A percentile compares a stretch with the other conserved stretches of the same genome.
Conservation (phyloP, 2,329 filamentous ascomycete species). For the Zymoseptoria passerinii region DNA sequence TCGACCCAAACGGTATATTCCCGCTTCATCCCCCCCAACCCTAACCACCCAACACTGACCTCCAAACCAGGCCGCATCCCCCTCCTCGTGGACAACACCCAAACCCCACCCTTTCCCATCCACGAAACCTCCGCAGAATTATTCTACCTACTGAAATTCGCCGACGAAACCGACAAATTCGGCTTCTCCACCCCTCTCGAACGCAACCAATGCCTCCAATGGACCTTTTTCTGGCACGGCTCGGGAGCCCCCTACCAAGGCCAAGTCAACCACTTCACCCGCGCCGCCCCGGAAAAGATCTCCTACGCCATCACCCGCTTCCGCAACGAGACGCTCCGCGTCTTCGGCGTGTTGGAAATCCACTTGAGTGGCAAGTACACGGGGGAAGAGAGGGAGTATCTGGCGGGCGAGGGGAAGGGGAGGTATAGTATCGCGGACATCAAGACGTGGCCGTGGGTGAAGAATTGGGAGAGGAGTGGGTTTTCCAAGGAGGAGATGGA, state of each 20-base stretch:
- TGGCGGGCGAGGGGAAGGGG: conserved; percentile 47
- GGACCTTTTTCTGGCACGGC: conserved; percentile 49
- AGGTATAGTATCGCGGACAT: conserved; percentile 49
- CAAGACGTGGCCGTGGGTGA: conserved; percentile 45
- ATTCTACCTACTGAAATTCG: conserved; percentile 44
- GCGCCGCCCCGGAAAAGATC: conserved; percentile 39
- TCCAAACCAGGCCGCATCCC: conserved; percentile 37
- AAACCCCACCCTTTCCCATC: conserved; percentile 43
- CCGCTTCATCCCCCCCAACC: neutral
- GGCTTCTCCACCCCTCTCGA: conserved; percentile 47
- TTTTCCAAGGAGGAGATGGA: conserved; percentile 43
- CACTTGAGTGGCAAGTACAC: conserved; percentile 45
- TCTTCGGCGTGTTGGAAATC: conserved; percentile 50
- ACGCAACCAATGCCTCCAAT: conserved; percentile 42
- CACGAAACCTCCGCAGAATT: conserved; percentile 48
- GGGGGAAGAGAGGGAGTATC: conserved; percentile 42
- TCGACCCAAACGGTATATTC: conserved; percentile 31
- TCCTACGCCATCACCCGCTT: conserved; percentile 45
- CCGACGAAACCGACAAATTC: conserved; percentile 43
- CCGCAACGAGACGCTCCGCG: conserved; percentile 44
- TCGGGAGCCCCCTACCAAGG: conserved; percentile 37
- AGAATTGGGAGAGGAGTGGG: conserved; percentile 36
- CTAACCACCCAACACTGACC: conserved; percentile 9
- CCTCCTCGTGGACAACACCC: conserved; percentile 43
- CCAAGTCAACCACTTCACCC: conserved; percentile 40